These are phyloP conservation scores for Podaxis sp. DNA, from an alignment of 768 basidiomycete species.

Conservation along the genomic window DNA sequence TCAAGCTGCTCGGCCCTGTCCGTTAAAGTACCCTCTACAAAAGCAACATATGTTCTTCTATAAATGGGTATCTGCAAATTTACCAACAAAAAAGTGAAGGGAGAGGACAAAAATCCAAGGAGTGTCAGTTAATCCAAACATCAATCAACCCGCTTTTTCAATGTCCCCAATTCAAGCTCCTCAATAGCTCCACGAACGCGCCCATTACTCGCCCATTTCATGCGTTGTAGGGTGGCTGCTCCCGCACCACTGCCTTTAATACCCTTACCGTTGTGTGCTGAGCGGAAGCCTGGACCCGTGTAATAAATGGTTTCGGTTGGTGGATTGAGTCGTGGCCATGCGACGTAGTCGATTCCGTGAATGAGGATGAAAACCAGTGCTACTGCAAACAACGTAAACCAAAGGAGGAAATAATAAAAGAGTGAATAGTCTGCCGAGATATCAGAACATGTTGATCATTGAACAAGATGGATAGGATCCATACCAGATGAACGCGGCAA, in stretches of 20 bases:
- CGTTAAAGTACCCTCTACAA: neutral
- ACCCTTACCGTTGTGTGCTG: conserved; percentile 75
- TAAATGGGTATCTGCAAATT: neutral
- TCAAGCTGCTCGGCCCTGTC: neutral
- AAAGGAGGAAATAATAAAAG: conserved; percentile 80
- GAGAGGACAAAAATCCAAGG: neutral
- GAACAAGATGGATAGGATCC: conserved; percentile 21
- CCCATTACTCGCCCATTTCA: conserved; percentile 35
- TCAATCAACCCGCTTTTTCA: conserved; percentile 77
- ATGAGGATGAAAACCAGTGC: conserved; percentile 71
- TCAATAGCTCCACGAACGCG: conserved; percentile 45
- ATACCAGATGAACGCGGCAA: conserved; percentile 84
- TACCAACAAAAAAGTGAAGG: neutral
- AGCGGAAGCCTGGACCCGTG: conserved; percentile 83
- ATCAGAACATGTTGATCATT: conserved; percentile 3
- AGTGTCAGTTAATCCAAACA: conserved; percentile 8
- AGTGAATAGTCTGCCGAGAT: conserved; percentile 73
- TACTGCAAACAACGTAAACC: conserved; percentile 62
- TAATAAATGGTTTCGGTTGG: conserved; percentile 86
- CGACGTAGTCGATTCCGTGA: conserved; percentile 93
- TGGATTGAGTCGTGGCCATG: conserved; percentile 88
- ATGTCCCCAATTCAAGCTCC: conserved; percentile 76
- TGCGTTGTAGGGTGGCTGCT: conserved; percentile 33
- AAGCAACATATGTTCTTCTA: neutral
- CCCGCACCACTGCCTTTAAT: conserved; percentile 37